Evolutionary conservation across 805 yeast genomes (phyloP), one percentile per base, ranked within the genome.

Genomic region (Kodamaea leandrae): DNA sequence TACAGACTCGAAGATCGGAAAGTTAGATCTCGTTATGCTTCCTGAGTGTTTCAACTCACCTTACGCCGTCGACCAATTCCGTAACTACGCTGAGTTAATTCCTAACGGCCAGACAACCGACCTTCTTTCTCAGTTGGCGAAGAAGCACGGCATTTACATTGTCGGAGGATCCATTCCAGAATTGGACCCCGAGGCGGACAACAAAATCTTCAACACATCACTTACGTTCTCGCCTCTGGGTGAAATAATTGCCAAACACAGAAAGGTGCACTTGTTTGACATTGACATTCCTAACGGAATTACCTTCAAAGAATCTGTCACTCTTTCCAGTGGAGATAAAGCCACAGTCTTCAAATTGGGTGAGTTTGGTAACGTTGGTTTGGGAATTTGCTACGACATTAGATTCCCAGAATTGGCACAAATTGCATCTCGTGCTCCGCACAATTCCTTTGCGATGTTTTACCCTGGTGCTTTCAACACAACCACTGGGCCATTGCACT

Each of bases 41-140:
- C 99, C 99, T 6, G 98, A 93, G 66, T 89, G 96, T 66, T 91
- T 90, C 77, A 93, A 91, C 61, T 86, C 96, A 1, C 98, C 98
- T 2, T 93, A 93, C 58, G 79, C 95, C 0, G 96, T 88, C 20
- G 77, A 78, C 44, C 83, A 90, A 47, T 93, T 93, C 63, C 78
- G 85, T 4, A 81, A 86, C 44, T 91, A 93, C 58, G 90, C 96
- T 3, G 99, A 93, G 61, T 52, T 61, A n/a, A 85, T 93, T 32
- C 95, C 96, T 4, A 60, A 67, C 1, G 95, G 95, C 4, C 82
- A 79, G 45, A 73, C 81, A 4, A 80, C 91, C 3, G 50, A 61
- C 39, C 75, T 85, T 37, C 64, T 91, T 37, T 69, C 88, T 1
- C 56, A 60, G 0, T 60, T 88, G 49, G 96, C 98, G n/a, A 71